A percentile compares a stretch with the other conserved stretches of the same genome.
Conservation (phyloP, 257 asterid species). For the Ilex asprella region DNA sequence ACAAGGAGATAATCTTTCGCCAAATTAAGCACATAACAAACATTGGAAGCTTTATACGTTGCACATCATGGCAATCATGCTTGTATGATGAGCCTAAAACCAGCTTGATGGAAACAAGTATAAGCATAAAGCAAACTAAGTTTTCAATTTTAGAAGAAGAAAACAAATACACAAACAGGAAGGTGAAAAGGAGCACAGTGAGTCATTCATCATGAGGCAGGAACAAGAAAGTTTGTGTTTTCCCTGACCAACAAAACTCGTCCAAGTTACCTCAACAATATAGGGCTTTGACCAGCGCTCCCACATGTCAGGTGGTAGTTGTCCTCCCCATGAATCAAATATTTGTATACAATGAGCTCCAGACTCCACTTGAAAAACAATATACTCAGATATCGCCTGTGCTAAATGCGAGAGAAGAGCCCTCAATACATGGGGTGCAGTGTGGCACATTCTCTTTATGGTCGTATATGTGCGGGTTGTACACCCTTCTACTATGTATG, state of each 20-base stretch:
- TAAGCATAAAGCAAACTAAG: too few species aligned
- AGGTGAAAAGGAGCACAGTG: neutral
- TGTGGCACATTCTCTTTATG: slow-evolving; percentile 91
- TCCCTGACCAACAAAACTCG: slow-evolving; percentile 5
- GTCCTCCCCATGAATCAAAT: slow-evolving; percentile 95
- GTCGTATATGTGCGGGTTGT: slow-evolving; percentile 79
- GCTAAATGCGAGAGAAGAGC: slow-evolving; percentile 77
- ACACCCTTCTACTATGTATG: slow-evolving; percentile 91
- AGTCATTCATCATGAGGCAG: neutral
- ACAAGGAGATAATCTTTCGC: too few species aligned
- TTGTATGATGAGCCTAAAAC: too few species aligned
- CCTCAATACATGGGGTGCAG: slow-evolving; percentile 44
- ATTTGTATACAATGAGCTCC: slow-evolving; percentile 96
- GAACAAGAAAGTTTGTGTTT: too few species aligned
- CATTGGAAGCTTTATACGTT: too few species aligned
- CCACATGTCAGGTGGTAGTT: slow-evolving; percentile 38
- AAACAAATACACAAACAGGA: neutral
- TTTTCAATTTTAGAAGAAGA: neutral
- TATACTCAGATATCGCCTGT: slow-evolving; percentile 52
- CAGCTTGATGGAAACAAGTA: too few species aligned
- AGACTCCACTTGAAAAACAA: slow-evolving; percentile 75
- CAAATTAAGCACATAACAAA: too few species aligned
- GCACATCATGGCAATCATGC: too few species aligned
- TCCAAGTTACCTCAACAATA: slow-evolving; percentile 60
- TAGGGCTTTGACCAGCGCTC: slow-evolving; percentile 82